phyloP scores from a whole-genome alignment of 1,139 yeast species.

The Scheffersomyces illinoinensis region DNA sequence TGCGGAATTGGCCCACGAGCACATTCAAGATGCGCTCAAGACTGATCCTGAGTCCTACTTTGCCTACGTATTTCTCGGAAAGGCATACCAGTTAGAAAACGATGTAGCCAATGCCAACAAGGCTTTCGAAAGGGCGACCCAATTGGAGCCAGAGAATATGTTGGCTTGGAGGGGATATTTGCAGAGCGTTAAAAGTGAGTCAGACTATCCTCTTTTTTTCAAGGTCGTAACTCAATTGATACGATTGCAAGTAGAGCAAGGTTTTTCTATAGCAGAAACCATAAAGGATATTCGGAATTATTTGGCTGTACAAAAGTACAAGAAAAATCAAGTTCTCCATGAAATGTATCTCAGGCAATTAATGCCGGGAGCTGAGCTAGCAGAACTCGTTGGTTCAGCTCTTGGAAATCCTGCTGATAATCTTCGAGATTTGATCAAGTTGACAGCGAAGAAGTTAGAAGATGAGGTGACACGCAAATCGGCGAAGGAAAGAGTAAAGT shows the following conservation, averaged over 20 bases:
- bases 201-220: constrained; percentile 50
- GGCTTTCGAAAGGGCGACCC: constrained; percentile 58
- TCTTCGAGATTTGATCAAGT: constrained; percentile 49
- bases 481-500: constrained; percentile 40
- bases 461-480: constrained; percentile 27
- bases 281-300: constrained; percentile 49
- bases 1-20: constrained; percentile 56
- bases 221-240: constrained; percentile 33
- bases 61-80: constrained; percentile 67
- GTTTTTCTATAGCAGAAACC: constrained; percentile 44
- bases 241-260: constrained; percentile 29
- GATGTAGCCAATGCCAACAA: constrained; percentile 44
- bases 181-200: constrained; percentile 27
- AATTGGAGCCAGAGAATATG: constrained; percentile 53
- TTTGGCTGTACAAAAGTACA: constrained; percentile 35
- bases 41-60: constrained; percentile 60
- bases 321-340: constrained; percentile 30
- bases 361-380: constrained; percentile 65
- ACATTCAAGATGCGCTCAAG: constrained; percentile 51
- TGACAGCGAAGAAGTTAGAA: constrained; percentile 43
- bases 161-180: constrained; percentile 84
- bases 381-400: constrained; percentile 51
- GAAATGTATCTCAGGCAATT: constrained; percentile 53
- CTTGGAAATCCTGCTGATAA: constrained; percentile 55
- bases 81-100: constrained; percentile 49